Evolutionary conservation across 768 basidiomycete species (phyloP), one percentile per base, ranked within the genome.

Genomic region (Termitomyces heimii): DNA sequence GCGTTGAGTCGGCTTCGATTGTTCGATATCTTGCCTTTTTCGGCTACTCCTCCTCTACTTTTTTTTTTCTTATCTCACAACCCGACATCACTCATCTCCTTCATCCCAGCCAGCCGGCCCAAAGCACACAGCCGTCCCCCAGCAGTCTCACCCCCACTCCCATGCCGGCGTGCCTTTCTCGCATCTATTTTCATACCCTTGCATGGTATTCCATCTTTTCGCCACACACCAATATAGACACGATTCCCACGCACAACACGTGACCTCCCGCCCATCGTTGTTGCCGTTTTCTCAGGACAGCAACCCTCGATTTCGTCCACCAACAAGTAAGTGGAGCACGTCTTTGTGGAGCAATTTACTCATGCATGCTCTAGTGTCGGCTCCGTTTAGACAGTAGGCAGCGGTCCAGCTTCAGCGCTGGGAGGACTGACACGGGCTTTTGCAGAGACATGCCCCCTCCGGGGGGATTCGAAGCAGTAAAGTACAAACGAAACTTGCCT

Each of bases 401-500:
- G 63, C 68, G 34, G 58, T 66, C 57, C 60, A 57, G 28, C 68
- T 67, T 62, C 59, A 60, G 62, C 71, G 70, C 67, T 70, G 56
- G 32, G 66, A 66, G 39, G 39, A 44, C 57, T 63, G 40, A 62
- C 59, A 14, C 31, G n/a, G 39, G 49, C 46, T 57, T 63, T 55
- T 59, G 57, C 73, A 97, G 95, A 74, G 96, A 99, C 68, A 89
- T 99, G 85, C 96, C 96, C 65, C 96, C 96, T 42, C 64, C 85
- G 45, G 94, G 94, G 60, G 96, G 96, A 2, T 99, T 96, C 74
- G 94, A 92, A 68, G 75, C 88, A 29, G 75, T 99, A 75, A 88
- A 88, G 73, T 99, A 98, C 82, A 95, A 94, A 73, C 89, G 96
- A 63, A 96, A 95, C 73, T 83, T 98, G 47, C 94, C 96, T 46